Conservation (phyloP, 208 protist species). For the Leishmania martiniquensis region DNA sequence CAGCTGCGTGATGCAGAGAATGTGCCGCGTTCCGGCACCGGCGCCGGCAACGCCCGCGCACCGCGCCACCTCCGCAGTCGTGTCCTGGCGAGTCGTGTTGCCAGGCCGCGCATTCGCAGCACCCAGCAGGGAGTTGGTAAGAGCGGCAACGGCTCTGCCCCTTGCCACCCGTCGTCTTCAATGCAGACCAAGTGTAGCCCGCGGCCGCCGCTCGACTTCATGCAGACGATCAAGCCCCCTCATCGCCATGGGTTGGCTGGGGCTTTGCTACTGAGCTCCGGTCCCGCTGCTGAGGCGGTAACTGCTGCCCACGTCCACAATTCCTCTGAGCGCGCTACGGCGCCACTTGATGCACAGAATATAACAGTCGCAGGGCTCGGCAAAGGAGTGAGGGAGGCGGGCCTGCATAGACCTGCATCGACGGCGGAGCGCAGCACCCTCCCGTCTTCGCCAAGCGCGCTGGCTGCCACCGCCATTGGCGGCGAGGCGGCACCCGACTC, state of each 20-base stretch:
- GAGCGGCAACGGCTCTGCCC: not conserved
- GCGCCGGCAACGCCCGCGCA: not conserved
- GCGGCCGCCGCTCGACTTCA: slow-evolving; percentile 10
- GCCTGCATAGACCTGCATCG: not conserved
- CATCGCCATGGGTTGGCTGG: slow-evolving; percentile 20
- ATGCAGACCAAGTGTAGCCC: not conserved
- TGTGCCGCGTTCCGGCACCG: not conserved
- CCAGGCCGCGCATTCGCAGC: not conserved
- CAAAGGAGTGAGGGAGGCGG: not conserved
- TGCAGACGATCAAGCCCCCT: slow-evolving; percentile 25
- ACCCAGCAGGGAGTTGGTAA: not conserved
- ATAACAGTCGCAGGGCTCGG: not conserved
- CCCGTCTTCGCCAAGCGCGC: too few species aligned
- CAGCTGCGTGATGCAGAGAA: not conserved
- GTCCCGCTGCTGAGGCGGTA: not conserved
- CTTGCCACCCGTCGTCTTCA: not conserved
- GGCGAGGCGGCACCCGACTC: not conserved
- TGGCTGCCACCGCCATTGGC: not conserved
- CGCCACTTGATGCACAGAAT: not conserved
- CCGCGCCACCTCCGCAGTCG: slow-evolving; percentile 18
- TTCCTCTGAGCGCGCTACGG: not conserved
- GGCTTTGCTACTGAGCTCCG: not conserved
- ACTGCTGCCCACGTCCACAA: not conserved
- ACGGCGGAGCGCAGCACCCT: not conserved
- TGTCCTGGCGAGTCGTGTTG: slow-evolving; percentile 15